These are phyloP conservation scores for Astrocystis sublimbata DNA, from an alignment of 495 filamentous ascomycete species.

Conservation along the genomic window DNA sequence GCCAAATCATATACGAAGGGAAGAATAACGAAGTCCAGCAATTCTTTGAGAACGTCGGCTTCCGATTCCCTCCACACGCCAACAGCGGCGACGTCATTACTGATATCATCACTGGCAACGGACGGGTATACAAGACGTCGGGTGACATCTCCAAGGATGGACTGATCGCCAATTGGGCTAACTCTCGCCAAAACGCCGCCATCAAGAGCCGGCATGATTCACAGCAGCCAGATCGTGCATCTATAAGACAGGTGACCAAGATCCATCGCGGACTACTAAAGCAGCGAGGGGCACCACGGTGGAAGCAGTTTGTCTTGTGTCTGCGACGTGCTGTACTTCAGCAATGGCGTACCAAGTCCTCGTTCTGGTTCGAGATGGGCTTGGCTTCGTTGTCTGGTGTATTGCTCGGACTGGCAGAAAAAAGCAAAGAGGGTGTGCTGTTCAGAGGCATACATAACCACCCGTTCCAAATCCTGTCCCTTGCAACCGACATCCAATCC, in stretches of 20 bases:
- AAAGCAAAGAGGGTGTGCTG: constrained; percentile 47
- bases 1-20: constrained; percentile 48
- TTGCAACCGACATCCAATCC: constrained; percentile 48
- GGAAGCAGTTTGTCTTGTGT: constrained; percentile 50
- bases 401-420: constrained; percentile 55
- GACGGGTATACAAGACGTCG: constrained; percentile 43
- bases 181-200: constrained; percentile 25
- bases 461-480: constrained; percentile 54
- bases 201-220: constrained; percentile 25
- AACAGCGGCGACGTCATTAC: constrained; percentile 52
- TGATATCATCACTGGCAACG: constrained; percentile 54
- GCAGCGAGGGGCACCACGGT: constrained; percentile 48
- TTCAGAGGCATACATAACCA: constrained; percentile 53
- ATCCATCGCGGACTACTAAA: constrained; percentile 34
- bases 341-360: constrained; percentile 51
- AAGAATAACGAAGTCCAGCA: constrained; percentile 33
- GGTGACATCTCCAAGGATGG: constrained; percentile 46
- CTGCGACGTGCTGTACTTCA: constrained; percentile 52
- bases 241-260: constrained; percentile 27
- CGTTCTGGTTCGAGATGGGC: constrained; percentile 55
- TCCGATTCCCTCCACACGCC: constrained; percentile 40
- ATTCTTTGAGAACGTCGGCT: constrained; percentile 51
- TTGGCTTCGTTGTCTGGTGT: constrained; percentile 52
- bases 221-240: constrained; percentile 21
- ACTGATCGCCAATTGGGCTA: constrained; percentile 43